phyloP scores from a whole-genome alignment of 768 basidiomycete species.

The Boletellus ananiceps region DNA sequence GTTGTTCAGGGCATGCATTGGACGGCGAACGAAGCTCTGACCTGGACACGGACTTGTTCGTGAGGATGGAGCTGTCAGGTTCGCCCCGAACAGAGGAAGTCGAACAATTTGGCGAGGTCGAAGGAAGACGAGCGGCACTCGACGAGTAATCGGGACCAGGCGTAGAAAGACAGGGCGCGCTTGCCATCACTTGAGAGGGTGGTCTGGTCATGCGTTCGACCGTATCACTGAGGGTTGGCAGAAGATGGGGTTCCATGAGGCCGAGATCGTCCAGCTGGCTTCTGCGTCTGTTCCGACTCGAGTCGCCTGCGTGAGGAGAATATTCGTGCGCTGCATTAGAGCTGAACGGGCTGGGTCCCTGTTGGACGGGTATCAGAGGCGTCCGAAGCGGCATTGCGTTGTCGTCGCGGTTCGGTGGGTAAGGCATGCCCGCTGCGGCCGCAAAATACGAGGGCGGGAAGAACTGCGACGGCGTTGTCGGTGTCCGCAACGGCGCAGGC shows the following conservation, averaged over 20 bases:
- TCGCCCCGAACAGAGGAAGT: conserved; percentile 10
- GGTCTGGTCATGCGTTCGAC: conserved; percentile 68
- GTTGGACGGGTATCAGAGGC: background rate
- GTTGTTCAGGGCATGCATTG: conserved; percentile 12
- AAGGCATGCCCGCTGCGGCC: conserved; percentile 41
- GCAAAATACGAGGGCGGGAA: conserved; percentile 56
- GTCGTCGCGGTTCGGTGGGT: conserved; percentile 13
- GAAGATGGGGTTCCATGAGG: conserved; percentile 56
- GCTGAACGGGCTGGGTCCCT: conserved; percentile 10
- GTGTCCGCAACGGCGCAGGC: conserved; percentile 31
- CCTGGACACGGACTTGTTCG: conserved; percentile 1
- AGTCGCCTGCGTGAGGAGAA: background rate
- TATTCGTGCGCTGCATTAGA: conserved; percentile 16
- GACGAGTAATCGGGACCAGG: conserved; percentile 2
- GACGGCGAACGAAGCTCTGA: conserved; percentile 9
- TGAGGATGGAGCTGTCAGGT: background rate
- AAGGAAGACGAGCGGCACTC: conserved; percentile 13
- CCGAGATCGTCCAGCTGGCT: conserved; percentile 52
- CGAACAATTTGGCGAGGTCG: conserved; percentile 17
- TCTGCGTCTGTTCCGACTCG: conserved; percentile 21
- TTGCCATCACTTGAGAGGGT: conserved; percentile 31
- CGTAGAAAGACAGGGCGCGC: conserved; percentile 4
- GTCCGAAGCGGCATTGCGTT: background rate
- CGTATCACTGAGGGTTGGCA: conserved; percentile 70
- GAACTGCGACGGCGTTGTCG: conserved; percentile 36